Conservation (phyloP, 148 eudicot species). For the Euryodendron excelsum region DNA sequence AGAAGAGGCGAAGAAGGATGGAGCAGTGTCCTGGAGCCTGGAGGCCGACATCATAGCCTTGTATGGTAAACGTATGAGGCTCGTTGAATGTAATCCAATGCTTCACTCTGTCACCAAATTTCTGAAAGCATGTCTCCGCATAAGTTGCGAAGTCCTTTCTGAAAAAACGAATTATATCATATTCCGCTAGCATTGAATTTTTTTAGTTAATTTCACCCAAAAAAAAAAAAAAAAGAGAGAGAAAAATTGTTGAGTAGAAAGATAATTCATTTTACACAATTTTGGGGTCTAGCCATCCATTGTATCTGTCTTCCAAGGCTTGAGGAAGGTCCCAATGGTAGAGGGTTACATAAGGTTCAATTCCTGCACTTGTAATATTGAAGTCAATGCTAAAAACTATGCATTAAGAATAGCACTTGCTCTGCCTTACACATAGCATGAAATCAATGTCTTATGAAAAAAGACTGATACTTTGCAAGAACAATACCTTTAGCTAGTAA, state of each 20-base stretch:
- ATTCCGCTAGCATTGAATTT: neutral
- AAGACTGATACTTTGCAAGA: neutral
- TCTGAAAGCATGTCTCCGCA: constrained; percentile 70
- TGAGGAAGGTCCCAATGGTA: constrained; percentile 97
- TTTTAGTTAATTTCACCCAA: neutral
- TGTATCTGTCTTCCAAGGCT: constrained; percentile 65
- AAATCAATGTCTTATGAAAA: too few relatives aligned
- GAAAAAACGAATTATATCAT: neutral
- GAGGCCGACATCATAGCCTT: constrained; percentile 85
- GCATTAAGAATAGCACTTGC: too few relatives aligned
- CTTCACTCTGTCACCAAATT: constrained; percentile 87
- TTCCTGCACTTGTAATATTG: constrained; percentile 41
- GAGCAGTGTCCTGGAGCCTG: constrained; percentile 87
- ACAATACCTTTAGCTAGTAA: constrained; percentile 63
- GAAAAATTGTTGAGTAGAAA: too few relatives aligned
- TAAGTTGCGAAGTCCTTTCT: constrained; percentile 73
- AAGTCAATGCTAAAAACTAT: too few relatives aligned
- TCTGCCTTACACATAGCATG: too few relatives aligned
- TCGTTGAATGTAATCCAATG: constrained; percentile 90
- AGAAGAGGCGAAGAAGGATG: constrained; percentile 58
- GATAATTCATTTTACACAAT: constrained; percentile 57
- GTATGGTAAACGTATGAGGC: constrained; percentile 73
- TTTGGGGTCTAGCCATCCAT: constrained; percentile 73
- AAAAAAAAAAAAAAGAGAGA: too few relatives aligned
- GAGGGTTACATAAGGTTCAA: constrained; percentile 80